Percentiles rank a stretch among this genome's conserved stretches.
phyloP scores from a whole-genome alignment of 371 early-diverging fungal genomes.

The Mortierella sp. region DNA sequence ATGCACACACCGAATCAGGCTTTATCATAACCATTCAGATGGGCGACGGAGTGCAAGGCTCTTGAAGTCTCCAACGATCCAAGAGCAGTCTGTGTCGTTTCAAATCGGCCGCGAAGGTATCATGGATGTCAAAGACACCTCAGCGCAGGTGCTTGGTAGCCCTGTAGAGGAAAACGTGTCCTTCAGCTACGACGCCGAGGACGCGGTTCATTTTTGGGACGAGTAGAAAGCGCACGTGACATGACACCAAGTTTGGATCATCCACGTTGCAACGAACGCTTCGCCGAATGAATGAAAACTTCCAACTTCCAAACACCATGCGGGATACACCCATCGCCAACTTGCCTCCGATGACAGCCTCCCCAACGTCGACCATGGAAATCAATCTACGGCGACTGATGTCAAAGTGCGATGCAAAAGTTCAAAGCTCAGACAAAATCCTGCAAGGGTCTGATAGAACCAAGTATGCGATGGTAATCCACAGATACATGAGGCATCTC shows the following conservation, averaged over 20 bases:
- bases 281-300: too few relatives aligned
- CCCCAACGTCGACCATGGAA: conserved; percentile 24
- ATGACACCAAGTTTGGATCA: too few relatives aligned
- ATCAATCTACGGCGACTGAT: conserved; percentile 43
- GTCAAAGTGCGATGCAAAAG: conserved; percentile 38
- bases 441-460: conserved; percentile 38
- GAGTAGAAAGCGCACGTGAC: too few relatives aligned
- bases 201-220: conserved; percentile 15
- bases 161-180: conserved; percentile 3
- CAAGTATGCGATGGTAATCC: conserved; percentile 23
- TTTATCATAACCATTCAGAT: conserved; percentile 3
- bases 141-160: background rate
- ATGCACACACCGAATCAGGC: conserved; percentile 35
- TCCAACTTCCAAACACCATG: too few relatives aligned
- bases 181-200: conserved; percentile 5
- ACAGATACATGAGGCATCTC: too few relatives aligned
- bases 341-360: conserved; percentile 17
- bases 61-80: conserved; percentile 38
- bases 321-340: conserved; percentile 28
- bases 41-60: conserved; percentile 31
- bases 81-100: conserved; percentile 28
- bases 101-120: conserved; percentile 19
- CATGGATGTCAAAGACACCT: conserved; percentile 5
- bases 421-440: conserved; percentile 26
- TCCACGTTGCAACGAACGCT: too few relatives aligned